These are phyloP conservation scores for Aspergillus sclerotioniger DNA, from an alignment of 495 filamentous ascomycete genomes.

Conservation along the genomic window DNA sequence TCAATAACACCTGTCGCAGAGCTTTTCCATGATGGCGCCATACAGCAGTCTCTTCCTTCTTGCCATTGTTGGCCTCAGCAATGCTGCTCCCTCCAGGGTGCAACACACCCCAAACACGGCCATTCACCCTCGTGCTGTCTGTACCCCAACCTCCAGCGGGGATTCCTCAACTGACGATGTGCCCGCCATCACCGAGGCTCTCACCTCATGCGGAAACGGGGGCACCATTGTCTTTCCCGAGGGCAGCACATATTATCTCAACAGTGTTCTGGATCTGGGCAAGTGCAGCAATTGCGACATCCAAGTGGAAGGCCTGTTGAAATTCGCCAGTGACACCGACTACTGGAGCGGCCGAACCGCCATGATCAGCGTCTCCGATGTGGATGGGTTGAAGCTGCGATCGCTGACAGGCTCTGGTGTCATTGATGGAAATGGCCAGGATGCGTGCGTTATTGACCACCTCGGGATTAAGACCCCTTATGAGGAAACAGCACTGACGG, in stretches of 20 bases:
- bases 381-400: slow-evolving; percentile 34
- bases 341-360: slow-evolving; percentile 41
- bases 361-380: slow-evolving; percentile 36
- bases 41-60: background rate
- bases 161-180: slow-evolving; percentile 31
- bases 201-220: slow-evolving; percentile 36
- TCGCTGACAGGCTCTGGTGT: slow-evolving; percentile 40
- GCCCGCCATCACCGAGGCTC: slow-evolving; percentile 37
- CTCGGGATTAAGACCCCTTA: background rate
- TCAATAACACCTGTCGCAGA: too few relatives aligned
- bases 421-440: slow-evolving; percentile 48
- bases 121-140: slow-evolving; percentile 17
- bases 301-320: slow-evolving; percentile 41
- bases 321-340: slow-evolving; percentile 33
- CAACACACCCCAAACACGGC: background rate
- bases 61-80: background rate
- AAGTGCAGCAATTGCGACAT: slow-evolving; percentile 40
- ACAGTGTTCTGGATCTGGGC: slow-evolving; percentile 38
- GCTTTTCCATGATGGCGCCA: background rate
- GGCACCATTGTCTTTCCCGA: slow-evolving; percentile 45
- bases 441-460: slow-evolving; percentile 6
- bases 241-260: slow-evolving; percentile 39
- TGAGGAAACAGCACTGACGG: background rate
- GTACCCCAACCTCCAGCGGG: slow-evolving; percentile 37
- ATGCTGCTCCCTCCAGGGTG: slow-evolving; percentile 1